These are phyloP conservation scores for Fraxinus sp. DNA, from an alignment of 305 asterid genomes.

Conservation along the genomic window DNA sequence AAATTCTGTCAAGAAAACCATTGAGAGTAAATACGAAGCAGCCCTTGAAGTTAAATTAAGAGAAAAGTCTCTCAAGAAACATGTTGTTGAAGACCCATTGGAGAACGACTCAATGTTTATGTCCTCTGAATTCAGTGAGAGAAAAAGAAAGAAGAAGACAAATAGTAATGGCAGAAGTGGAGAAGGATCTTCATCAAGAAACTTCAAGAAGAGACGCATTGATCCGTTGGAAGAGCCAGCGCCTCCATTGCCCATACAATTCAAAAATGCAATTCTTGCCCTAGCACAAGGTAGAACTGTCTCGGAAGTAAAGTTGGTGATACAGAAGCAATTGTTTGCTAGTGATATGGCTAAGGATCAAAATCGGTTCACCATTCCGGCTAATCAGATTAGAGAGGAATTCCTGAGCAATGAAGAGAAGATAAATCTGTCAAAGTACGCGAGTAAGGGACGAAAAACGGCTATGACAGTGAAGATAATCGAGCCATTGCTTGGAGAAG, in stretches of 20 bases:
- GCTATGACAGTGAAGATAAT: not conserved
- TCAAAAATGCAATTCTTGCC: not conserved
- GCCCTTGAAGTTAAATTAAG: not conserved
- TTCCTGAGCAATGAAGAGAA: not conserved
- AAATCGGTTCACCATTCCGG: not conserved
- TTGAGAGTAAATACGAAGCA: not conserved
- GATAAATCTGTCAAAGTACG: not conserved
- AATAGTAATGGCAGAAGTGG: not conserved
- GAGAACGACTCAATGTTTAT: not conserved
- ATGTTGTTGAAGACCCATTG: not conserved
- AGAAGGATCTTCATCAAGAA: not conserved
- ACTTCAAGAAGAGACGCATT: not conserved
- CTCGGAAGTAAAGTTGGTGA: not conserved
- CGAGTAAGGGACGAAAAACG: not conserved
- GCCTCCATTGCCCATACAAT: not conserved
- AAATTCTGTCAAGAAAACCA: not conserved
- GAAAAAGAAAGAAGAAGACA: not conserved
- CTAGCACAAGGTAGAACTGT: not conserved
- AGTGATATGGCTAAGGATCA: not conserved
- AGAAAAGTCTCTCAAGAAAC: not conserved
- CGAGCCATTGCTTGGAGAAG: not conserved
- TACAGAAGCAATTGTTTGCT: not conserved
- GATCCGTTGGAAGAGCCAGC: not conserved
- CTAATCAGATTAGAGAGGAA: not conserved
- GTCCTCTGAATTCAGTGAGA: not conserved